Base-by-base conservation (phyloP, 805 yeast genomes). In the Cyberlindnera suaveolens region DNA sequence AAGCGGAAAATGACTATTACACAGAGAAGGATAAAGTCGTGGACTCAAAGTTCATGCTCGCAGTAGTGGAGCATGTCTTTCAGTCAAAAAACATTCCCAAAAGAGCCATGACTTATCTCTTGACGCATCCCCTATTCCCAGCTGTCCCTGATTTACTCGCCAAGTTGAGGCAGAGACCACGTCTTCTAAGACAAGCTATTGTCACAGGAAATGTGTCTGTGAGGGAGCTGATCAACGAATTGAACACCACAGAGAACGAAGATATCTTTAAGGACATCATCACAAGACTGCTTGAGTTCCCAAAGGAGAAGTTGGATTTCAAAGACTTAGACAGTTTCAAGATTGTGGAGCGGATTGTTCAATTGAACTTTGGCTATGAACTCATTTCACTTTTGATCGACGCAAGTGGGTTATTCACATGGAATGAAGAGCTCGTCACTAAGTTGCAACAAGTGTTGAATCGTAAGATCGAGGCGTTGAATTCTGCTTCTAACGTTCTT, bases 41-140 rank as follows among this genome's bases (percentile, higher is more conserved):
- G n/a, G 85, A 82, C 56, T 68, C 73, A 20, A 65, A 62, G 26
- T 78, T 85, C 47, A 65, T 86, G 40, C 64, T 63, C 36, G 60
- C 63, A 38, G 64, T 78, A 6, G 68, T 72, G 23, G 65, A 58
- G 30, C 64, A 72, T 48, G 70, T 74, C 6, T 65, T 81, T 38
- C 45, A 51, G 3, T n/a, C 15, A 6, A 43, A 45, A 9, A 39
- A 44, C 11, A 34, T 53, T 10, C 56, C 57, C 18, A 80, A 81
- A 53, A 64, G 64, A 38, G 70, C 88, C 3, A 62, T 87, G 38
- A 75, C 83, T 1, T 90, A 86, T 57, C 69, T 90, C 30, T 69
- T 91, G 48, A 85, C 96, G 3, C 96, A 91, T 65, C 96, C 96
- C 15, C 65, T 87, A 16, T 89, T 83, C 63, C 96, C 97, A 9